Percentiles rank a stretch among this genome's conserved stretches.
Conservation (phyloP, 441 rosid species). For the Populus hybrid region DNA sequence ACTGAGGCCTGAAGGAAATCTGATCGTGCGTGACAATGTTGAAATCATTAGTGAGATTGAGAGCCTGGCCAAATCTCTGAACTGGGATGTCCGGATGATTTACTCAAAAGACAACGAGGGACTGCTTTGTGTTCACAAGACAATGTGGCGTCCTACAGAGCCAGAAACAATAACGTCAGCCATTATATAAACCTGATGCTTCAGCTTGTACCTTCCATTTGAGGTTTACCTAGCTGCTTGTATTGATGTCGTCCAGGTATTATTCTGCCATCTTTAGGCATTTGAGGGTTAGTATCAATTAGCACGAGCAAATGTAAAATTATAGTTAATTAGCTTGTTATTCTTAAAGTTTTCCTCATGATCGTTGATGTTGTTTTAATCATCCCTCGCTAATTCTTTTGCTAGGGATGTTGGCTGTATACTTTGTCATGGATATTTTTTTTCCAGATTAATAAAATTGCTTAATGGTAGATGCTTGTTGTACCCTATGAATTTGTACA, state of each 20-base stretch:
- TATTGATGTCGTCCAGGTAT: not conserved
- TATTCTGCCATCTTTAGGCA: not conserved
- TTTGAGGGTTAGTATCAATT: not conserved
- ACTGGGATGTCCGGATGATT: conserved; percentile 80
- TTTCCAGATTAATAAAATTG: no score
- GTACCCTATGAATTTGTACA: no score
- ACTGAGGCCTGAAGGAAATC: conserved; percentile 79
- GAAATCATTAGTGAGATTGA: conserved; percentile 62
- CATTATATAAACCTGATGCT: conserved; percentile 35
- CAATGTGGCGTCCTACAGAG: conserved; percentile 74
- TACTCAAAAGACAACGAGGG: conserved; percentile 78
- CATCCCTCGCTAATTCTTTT: not conserved
- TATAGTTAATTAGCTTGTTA: conserved; percentile 4
- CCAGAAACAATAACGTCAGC: conserved; percentile 56
- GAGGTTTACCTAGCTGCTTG: not conserved
- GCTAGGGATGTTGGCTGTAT: not conserved
- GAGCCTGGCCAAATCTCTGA: conserved; percentile 51
- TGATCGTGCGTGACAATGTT: conserved; percentile 65
- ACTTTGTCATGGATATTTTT: not conserved
- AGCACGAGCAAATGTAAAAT: not conserved
- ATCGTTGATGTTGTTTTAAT: not conserved
- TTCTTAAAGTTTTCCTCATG: not conserved
- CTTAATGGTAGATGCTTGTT: no score
- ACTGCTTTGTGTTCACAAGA: conserved; percentile 70
- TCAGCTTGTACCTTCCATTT: no score